phyloP scores from a whole-genome alignment of 192 early-diverging fungal species.

The Gamsiella multidivaricata region DNA sequence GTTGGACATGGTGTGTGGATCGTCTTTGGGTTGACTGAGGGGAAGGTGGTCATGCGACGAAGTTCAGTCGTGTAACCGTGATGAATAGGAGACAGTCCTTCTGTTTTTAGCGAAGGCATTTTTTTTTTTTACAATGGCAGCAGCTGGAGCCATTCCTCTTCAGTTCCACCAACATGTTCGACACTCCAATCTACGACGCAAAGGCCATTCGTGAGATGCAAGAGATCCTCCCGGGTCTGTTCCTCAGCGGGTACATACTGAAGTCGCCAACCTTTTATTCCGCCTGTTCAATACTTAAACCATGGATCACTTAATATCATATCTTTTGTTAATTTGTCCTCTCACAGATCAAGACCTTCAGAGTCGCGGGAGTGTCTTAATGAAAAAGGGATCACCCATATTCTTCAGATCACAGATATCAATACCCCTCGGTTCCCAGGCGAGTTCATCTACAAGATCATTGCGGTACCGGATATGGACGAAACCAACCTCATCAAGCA shows the following conservation, averaged over 20 bases:
- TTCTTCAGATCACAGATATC: constrained; percentile 40
- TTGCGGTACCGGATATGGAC: constrained; percentile 68
- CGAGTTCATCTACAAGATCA: constrained; percentile 64
- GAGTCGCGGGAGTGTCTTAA: constrained; percentile 25
- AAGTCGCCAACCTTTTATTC: neutral
- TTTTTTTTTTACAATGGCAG: neutral
- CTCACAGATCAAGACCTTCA: constrained; percentile 13
- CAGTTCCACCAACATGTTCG: neutral
- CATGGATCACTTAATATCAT: too few relatives aligned
- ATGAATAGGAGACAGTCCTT: neutral
- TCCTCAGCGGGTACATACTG: constrained; percentile 38
- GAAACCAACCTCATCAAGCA: constrained; percentile 77
- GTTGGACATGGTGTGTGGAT: constrained; percentile 23
- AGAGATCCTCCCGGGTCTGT: constrained; percentile 38
- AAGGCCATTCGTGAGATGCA: constrained; percentile 36
- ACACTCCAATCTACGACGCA: constrained; percentile 4
- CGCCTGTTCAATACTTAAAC: too few relatives aligned
- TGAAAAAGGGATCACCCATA: constrained; percentile 33
- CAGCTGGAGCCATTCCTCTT: too few relatives aligned
- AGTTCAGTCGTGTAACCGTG: neutral
- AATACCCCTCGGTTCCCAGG: constrained; percentile 38
- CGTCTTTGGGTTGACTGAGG: neutral
- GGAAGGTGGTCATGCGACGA: too few relatives aligned
- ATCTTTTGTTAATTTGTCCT: too few relatives aligned
- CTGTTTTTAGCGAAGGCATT: neutral